These are phyloP conservation scores for Metschnikowia lunata DNA, from an alignment of 805 yeast genomes.

Conservation along the genomic window DNA sequence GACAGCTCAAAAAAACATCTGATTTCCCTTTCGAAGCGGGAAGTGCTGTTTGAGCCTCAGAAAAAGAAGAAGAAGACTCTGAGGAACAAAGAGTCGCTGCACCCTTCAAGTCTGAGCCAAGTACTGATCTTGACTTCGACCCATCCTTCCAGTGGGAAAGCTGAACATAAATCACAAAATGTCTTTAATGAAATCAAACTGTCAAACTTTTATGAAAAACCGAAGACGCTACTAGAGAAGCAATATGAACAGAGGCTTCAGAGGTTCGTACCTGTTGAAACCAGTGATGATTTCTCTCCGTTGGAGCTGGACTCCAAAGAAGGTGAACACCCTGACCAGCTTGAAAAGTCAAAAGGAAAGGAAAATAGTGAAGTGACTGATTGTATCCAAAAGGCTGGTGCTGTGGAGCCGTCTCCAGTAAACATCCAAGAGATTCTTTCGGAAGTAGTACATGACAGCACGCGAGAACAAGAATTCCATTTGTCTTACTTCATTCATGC, in stretches of 20 bases:
- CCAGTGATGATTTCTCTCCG: conserved; percentile 11
- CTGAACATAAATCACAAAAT: too few relatives aligned
- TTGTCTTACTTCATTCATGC: conserved; percentile 9
- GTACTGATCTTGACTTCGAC: conserved; percentile 15
- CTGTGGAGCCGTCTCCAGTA: background rate
- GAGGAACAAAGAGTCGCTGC: background rate
- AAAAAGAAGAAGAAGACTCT: conserved; percentile 4
- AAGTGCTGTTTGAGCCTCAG: conserved; percentile 13
- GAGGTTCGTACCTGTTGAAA: conserved; percentile 9
- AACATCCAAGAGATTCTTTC: background rate
- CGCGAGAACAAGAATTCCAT: conserved; percentile 4
- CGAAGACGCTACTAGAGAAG: conserved; percentile 14
- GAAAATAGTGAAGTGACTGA: too few relatives aligned
- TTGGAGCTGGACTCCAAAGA: conserved; percentile 10
- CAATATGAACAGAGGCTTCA: conserved; percentile 15
- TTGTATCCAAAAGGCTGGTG: background rate
- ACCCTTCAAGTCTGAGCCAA: conserved; percentile 10
- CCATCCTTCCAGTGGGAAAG: background rate
- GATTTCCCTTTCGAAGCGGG: conserved; percentile 10
- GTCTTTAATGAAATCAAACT: background rate
- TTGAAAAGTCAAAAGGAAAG: too few relatives aligned
- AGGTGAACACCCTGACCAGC: background rate
- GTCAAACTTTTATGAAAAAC: conserved; percentile 10
- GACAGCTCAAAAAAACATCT: conserved; percentile 5
- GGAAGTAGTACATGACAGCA: background rate